Evolutionary conservation across 148 eudicot genomes (phyloP).

Genomic region (Arbutus unedo): DNA sequence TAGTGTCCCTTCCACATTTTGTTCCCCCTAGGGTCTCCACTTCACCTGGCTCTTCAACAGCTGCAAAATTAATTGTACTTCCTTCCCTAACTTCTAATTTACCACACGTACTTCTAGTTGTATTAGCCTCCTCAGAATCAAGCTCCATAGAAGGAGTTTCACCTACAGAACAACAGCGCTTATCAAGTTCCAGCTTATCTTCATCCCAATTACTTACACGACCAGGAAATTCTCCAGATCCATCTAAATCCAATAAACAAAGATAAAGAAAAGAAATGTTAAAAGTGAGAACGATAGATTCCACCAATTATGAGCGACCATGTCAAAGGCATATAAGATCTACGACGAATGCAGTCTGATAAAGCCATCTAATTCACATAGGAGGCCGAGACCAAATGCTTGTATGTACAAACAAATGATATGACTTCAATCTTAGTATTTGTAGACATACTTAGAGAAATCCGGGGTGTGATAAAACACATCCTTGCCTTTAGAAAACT

Average conservation of each 20-base stretch:
- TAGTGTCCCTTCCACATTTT: conserved; percentile 33
- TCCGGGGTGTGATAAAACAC: not conserved
- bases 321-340: not conserved
- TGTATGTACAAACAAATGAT: not conserved
- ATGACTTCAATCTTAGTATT: not conserved
- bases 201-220: conserved; percentile 49
- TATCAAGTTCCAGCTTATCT: conserved; percentile 27
- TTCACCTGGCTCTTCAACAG: conserved; percentile 23
- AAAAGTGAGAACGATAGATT: not conserved
- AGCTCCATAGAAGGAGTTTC: conserved; percentile 20
- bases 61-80: conserved; percentile 7
- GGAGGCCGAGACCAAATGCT: not conserved
- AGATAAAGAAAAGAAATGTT: not conserved
- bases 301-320: not conserved
- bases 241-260: conserved; percentile 39
- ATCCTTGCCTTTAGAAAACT: not conserved
- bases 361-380: not conserved
- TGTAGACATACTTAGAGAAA: not conserved
- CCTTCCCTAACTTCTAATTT: conserved; percentile 22
- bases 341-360: not conserved
- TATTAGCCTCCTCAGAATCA: conserved; percentile 26
- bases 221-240: conserved; percentile 32
- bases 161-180: conserved; percentile 21
- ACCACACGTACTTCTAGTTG: conserved; percentile 15
- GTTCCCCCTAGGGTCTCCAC: conserved; percentile 16